Base-by-base conservation (phyloP, 2,329 filamentous ascomycete genomes). In the Immersiporthe knoxdaviesiana region DNA sequence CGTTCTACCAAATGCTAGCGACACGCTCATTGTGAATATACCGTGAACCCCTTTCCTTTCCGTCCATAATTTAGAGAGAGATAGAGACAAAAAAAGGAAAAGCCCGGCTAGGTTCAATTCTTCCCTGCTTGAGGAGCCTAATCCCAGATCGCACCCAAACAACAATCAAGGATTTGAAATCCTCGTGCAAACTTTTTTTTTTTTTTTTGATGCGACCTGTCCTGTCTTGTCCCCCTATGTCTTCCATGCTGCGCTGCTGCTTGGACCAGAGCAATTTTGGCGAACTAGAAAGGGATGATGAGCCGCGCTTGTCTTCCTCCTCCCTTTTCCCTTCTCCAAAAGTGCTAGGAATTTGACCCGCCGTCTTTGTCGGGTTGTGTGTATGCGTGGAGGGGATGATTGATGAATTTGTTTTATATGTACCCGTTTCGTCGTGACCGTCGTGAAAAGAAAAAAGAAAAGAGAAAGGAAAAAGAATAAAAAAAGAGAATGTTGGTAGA, bases 361-460 rank as follows among this genome's bases (percentile, higher is more conserved):
- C 35, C 35, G 59, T 44, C 35, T 37, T 62, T 37, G 35, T 44
- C n/a, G 35, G 35, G n/a, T 4, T 5, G 21, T 27, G n/a, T 37
- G 35, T n/a, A n/a, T n/a, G n/a, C n/a, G n/a, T n/a, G n/a, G n/a
- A n/a, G n/a, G 21, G n/a, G 58, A 39, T 61, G 21, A 39, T 61
- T n/a, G 35, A 61, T 41, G n/a, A n/a, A 39, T 61, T 6, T 62
- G 37, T 62, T 24, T 44, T 39, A 60, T 60, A 60, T 62, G n/a
- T 62, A 62, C 35, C 32, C 59, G 59, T 62, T 27, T 37, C 59
- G 32, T 62, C 59, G n/a, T 62, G 37, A 71, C 65, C 39, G 61
- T 65, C 27, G 39, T 50, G 18, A 60, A 60, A 24, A 35, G 16
- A 5, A 16, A 24, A 61, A 6, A 8, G 21, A n/a, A 61, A 39